Evolutionary conservation across 2,329 filamentous ascomycete species (phyloP), one percentile per base, ranked within the genome.

Genomic region (Verticillium isaacii): DNA sequence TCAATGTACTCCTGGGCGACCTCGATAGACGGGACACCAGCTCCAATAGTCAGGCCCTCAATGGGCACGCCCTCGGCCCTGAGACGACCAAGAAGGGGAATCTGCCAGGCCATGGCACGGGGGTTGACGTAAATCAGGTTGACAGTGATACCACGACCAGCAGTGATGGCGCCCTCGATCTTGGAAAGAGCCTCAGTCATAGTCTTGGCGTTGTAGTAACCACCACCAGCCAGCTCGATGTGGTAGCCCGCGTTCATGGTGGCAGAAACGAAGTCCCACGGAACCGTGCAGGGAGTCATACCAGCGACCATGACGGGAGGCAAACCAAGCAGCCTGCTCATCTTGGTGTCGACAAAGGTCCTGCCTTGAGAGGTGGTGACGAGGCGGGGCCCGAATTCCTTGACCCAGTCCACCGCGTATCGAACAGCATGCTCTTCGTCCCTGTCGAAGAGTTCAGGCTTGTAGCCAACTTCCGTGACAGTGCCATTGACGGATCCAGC

Each of bases 221-320:
- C 93, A 74, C 93, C 93, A 72, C 92, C 93, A 63, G 88, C 93
- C 67, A 97, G 82, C 80, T 97, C 93, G 67, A 96, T 92, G 66
- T 96, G 91, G 75, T 96, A 97, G n/a, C 93, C 93, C 60, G 93
- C 92, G 68, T 94, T 94, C 91, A 96, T 96, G 17, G 92, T 94
- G 1, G 92, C 91, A 7, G 92, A 89, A 54, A 97, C 91, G 67
- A 97, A 96, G 75, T 96, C 92, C 89, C 91, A 95, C 1, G 91
- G 87, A 3, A 96, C 91, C 0, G 93, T 97, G 63, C 86, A 86
- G 14, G 93, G 93, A 2, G 93, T 97, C 93, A 97, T 97, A 73
- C 93, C 93, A 61, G 93, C 92, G 64, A 97, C 92, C 81, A 97
- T 89, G 65, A 97, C 81, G 0, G 93, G 93, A 9, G 93, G 92